phyloP scores from a whole-genome alignment of 2,329 filamentous ascomycete genomes.

The Sordariomycetes sp. region DNA sequence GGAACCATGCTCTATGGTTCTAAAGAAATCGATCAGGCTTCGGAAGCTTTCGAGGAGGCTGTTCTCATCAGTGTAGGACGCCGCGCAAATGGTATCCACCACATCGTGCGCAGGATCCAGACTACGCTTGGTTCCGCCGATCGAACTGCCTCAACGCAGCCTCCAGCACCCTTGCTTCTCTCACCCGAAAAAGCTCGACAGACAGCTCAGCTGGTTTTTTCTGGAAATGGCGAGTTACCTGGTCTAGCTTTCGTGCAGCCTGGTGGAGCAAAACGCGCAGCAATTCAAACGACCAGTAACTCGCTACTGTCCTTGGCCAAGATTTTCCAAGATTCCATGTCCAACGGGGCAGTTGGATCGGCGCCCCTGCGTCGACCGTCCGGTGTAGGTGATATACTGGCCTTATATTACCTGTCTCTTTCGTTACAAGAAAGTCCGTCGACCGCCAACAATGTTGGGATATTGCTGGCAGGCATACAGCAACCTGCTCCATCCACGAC shows the following conservation, averaged over 20 bases:
- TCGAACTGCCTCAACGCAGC: no score
- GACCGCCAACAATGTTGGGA: constrained; percentile 96
- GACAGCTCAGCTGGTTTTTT: constrained; percentile 77
- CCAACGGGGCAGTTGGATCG: constrained; percentile 53
- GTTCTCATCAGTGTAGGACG: constrained; percentile 80
- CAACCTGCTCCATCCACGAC: constrained; percentile 37
- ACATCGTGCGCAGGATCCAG: constrained; percentile 74
- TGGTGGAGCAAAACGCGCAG: constrained; percentile 64
- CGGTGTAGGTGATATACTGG: constrained; percentile 84
- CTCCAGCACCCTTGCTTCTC: constrained; percentile 56
- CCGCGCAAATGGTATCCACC: constrained; percentile 59
- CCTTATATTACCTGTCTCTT: constrained; percentile 89
- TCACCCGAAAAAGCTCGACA: constrained; percentile 75
- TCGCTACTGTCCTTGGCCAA: constrained; percentile 90
- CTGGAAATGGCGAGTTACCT: constrained; percentile 64
- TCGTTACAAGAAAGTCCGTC: constrained; percentile 94
- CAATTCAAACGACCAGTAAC: constrained; percentile 90
- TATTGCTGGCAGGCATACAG: constrained; percentile 89
- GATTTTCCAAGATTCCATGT: constrained; percentile 95
- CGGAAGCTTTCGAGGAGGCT: constrained; percentile 87
- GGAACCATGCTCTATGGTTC: constrained; percentile 96
- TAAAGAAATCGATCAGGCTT: constrained; percentile 72
- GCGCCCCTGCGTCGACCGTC: constrained; percentile 52
- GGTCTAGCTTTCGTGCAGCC: constrained; percentile 67
- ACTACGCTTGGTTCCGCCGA: no score